phyloP scores from a whole-genome alignment of 495 filamentous ascomycete genomes.

The Hyaloscypha hepaticicola region DNA sequence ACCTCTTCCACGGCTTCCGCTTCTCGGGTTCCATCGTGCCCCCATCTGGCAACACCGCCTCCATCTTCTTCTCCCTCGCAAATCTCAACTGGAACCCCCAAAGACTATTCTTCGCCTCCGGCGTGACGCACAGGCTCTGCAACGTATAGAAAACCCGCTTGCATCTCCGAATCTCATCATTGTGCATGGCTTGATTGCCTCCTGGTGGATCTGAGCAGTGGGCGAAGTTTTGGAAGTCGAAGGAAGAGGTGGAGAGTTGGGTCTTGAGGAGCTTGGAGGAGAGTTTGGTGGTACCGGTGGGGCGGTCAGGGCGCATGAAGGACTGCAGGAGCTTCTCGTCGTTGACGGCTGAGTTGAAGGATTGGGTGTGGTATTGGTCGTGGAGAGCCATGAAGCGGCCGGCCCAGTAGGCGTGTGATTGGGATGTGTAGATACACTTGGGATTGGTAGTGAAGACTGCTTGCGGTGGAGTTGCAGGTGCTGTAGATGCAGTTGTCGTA shows the following conservation, averaged over 20 bases:
- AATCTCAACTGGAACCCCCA: conserved; percentile 46
- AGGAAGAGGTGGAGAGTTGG: no score
- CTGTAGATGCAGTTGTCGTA: background rate
- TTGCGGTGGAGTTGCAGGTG: background rate
- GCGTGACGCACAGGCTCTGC: conserved; percentile 46
- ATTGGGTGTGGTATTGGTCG: background rate
- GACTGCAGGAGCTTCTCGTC: no score
- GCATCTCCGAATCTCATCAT: conserved; percentile 7
- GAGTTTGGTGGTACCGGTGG: no score
- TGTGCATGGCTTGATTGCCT: background rate
- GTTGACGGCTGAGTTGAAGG: background rate
- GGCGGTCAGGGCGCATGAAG: no score
- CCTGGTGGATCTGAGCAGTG: no score
- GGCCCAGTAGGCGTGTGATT: background rate
- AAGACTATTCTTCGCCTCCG: conserved; percentile 49
- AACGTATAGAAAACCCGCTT: conserved; percentile 50
- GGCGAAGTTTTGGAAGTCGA: no score
- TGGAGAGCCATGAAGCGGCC: background rate
- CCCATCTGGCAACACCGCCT: conserved; percentile 1
- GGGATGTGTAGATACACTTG: background rate
- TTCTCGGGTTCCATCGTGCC: background rate
- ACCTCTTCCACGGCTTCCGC: background rate
- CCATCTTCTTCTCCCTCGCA: conserved; percentile 30
- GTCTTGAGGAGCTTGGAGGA: no score
- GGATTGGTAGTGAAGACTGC: background rate